phyloP scores from a whole-genome alignment of 768 basidiomycete species.

The Rhodotorula taiwanensis region DNA sequence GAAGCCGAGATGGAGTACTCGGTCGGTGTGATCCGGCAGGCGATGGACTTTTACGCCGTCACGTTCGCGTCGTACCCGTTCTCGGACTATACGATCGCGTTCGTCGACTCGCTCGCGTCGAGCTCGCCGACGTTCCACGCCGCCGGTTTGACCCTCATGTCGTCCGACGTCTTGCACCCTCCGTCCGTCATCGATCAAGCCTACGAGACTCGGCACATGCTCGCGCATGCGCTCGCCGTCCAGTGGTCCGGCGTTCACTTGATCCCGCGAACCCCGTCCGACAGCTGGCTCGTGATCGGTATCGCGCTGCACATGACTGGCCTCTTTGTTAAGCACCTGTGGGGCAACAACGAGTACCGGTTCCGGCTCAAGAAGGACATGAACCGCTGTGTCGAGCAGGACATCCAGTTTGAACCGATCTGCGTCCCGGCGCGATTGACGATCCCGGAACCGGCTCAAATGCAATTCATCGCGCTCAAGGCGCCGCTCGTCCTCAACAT shows the following conservation, averaged over 20 bases:
- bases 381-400: conserved; percentile 78
- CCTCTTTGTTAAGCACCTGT: conserved; percentile 72
- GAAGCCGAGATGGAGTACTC: conserved; percentile 65
- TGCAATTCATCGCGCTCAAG: conserved; percentile 91
- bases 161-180: conserved; percentile 74
- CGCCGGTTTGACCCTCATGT: conserved; percentile 71
- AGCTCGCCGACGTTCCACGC: conserved; percentile 60
- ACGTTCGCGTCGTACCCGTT: conserved; percentile 96
- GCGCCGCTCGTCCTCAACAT: conserved; percentile 94
- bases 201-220: conserved; percentile 74
- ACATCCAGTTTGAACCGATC: conserved; percentile 87
- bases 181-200: conserved; percentile 89
- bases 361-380: conserved; percentile 94
- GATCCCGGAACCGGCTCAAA: conserved; percentile 73
- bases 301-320: conserved; percentile 83
- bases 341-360: conserved; percentile 95
- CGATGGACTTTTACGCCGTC: conserved; percentile 84
- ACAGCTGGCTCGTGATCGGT: conserved; percentile 95
- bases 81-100: conserved; percentile 85
- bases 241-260: conserved; percentile 98
- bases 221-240: conserved; percentile 80
- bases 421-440: conserved; percentile 72
- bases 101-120: conserved; percentile 63
- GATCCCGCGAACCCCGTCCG: conserved; percentile 83
- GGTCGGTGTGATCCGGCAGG: conserved; percentile 68